A percentile compares a stretch with the other conserved stretches of the same genome.
phyloP scores from a whole-genome alignment of 2,329 filamentous ascomycete species.

The Kalmusia sp. region DNA sequence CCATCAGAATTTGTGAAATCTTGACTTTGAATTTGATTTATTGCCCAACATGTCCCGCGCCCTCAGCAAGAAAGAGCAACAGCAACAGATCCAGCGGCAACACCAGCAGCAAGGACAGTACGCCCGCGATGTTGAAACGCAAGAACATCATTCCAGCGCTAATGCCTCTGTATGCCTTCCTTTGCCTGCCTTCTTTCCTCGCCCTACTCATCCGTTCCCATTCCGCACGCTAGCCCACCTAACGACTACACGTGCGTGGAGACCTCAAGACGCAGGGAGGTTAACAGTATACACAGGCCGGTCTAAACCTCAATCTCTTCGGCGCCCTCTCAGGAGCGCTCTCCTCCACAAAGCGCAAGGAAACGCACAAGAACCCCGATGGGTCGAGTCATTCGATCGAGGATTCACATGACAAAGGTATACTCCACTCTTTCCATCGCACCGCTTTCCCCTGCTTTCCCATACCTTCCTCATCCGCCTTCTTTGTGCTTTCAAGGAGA shows the following conservation, averaged over 20 bases:
- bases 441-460: neutral
- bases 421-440: neutral
- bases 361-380: conserved; percentile 35
- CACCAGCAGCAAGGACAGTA: conserved; percentile 23
- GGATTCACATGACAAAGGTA: conserved; percentile 33
- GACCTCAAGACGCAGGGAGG: too few relatives aligned
- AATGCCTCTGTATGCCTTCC: conserved; percentile 34
- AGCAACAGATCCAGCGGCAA: conserved; percentile 30
- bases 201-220: neutral
- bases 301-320: conserved; percentile 46
- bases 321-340: conserved; percentile 44
- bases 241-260: neutral
- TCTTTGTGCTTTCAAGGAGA: too few relatives aligned
- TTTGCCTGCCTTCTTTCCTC: neutral
- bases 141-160: conserved; percentile 39
- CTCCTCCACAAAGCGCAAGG: conserved; percentile 37
- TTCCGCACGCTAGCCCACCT: neutral
- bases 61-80: conserved; percentile 31
- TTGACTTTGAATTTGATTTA: neutral
- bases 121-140: conserved; percentile 30
- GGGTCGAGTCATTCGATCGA: conserved; percentile 30
- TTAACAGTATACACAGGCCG: too few relatives aligned
- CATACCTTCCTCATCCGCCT: too few relatives aligned
- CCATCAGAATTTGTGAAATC: neutral
- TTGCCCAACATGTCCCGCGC: conserved; percentile 26